phyloP scores from a whole-genome alignment of 495 filamentous ascomycete species.

The Penicillium maclennaniae region DNA sequence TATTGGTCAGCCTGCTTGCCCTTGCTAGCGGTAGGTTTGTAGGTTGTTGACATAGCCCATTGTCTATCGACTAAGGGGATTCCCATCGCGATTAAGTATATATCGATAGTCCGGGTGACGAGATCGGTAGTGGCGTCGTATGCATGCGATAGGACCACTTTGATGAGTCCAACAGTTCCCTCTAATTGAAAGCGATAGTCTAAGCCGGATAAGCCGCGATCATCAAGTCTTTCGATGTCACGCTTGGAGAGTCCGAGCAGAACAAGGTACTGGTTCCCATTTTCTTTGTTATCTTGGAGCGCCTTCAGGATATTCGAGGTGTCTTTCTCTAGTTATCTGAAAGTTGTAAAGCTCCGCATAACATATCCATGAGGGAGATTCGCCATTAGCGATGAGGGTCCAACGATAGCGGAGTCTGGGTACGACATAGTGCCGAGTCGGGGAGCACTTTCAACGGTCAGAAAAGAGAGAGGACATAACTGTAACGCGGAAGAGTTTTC shows the following conservation, averaged over 20 bases:
- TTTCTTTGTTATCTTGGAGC: neutral
- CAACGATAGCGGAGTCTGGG: no score
- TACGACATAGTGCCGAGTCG: no score
- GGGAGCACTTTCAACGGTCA: no score
- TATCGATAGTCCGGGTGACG: neutral
- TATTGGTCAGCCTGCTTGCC: neutral
- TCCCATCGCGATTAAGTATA: neutral
- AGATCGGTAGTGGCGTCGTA: neutral
- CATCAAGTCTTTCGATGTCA: neutral
- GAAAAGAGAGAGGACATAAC: no score
- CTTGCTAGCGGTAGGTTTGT: neutral
- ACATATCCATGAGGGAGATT: no score
- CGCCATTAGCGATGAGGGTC: no score
- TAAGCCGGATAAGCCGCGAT: neutral
- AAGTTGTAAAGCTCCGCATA: no score
- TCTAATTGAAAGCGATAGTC: constrained; percentile 1
- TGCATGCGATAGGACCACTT: neutral
- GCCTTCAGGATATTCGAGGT: no score
- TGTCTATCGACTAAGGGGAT: no score
- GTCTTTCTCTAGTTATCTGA: no score
- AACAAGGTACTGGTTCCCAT: constrained; percentile 2
- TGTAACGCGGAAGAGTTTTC: no score
- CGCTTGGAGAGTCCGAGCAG: neutral
- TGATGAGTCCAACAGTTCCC: neutral
- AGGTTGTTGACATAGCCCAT: neutral